Evolutionary conservation across 495 filamentous ascomycete species (phyloP).

Genomic region (Lasiosphaeria ovina): DNA sequence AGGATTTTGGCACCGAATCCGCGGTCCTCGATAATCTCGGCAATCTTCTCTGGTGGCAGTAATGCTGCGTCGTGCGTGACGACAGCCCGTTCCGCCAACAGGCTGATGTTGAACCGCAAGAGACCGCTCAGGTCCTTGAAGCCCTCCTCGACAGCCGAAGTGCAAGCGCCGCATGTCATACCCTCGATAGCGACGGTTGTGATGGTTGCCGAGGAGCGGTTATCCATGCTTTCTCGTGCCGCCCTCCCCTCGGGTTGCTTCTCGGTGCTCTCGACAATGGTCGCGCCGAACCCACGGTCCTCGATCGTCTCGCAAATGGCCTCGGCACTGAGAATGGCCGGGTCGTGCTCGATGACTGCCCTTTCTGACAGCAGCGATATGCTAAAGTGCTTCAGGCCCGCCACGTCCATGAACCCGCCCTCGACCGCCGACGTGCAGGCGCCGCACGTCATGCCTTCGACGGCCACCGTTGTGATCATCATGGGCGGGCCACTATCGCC

Average conservation of each 20-base stretch:
- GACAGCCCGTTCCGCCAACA: slow-evolving; percentile 89
- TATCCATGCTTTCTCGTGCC: slow-evolving; percentile 26
- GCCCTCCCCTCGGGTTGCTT: slow-evolving; percentile 33
- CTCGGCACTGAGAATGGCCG: slow-evolving; percentile 61
- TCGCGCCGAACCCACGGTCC: slow-evolving; percentile 87
- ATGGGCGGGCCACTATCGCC: slow-evolving; percentile 28
- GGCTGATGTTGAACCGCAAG: slow-evolving; percentile 86
- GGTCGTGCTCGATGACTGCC: slow-evolving; percentile 84
- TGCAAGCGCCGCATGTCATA: slow-evolving; percentile 97
- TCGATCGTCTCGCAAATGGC: slow-evolving; percentile 79
- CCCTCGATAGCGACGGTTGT: slow-evolving; percentile 91
- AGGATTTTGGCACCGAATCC: slow-evolving; percentile 89
- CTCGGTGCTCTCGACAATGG: slow-evolving; percentile 58
- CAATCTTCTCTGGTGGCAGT: slow-evolving; percentile 69
- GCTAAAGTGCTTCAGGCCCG: slow-evolving; percentile 82
- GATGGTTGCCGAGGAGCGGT: slow-evolving; percentile 45
- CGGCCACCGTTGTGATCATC: slow-evolving; percentile 74
- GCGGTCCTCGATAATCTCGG: slow-evolving; percentile 85
- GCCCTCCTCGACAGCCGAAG: slow-evolving; percentile 80
- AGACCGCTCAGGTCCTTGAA: slow-evolving; percentile 74
- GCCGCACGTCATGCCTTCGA: slow-evolving; percentile 96
- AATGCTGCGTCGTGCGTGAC: slow-evolving; percentile 73
- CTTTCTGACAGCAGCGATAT: slow-evolving; percentile 91
- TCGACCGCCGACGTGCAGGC: slow-evolving; percentile 92
- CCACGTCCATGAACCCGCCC: slow-evolving; percentile 71